Evolutionary conservation across 1,284 basidiomycete genomes (phyloP), one percentile per base, ranked within the genome.

Genomic region (Lentinula novae-zelandiae): DNA sequence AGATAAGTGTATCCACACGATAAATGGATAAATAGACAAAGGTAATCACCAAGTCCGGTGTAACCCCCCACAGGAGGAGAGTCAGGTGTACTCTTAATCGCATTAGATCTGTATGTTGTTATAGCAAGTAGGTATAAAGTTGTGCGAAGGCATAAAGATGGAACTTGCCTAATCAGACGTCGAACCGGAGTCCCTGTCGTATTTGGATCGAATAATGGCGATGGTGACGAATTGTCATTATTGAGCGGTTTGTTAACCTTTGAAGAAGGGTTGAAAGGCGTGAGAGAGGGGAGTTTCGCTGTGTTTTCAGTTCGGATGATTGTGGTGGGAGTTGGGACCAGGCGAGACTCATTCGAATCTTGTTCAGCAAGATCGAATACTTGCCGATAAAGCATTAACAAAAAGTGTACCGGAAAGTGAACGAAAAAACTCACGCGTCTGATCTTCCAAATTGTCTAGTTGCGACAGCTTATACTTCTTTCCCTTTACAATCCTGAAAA

Each of bases 381-480:
- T 59, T 27, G 8, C 10, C 39, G 9, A 51, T n/a, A 2, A 33
- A 52, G 0, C 15, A 17, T n/a, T 6, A 10, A n/a, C 51, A 0
- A 17, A 44, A 48, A 27, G 27, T 3, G 46, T 10, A 39, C 3
- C 5, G 1, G 52, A 17, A 44, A 53, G n/a, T 13, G 12, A 48
- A 36, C 5, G 27, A 22, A 8, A 44, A 50, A 12, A 63, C 58
- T 44, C 54, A 63, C 58, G n/a, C 10, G 33, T 44, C 10, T 49
- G 42, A 54, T 60, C 58, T 13, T 48, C 34, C 55, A 39, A 8
- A 13, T 2, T 51, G 4, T 20, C 53, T 54, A 57, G 13, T 27
- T 38, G 22, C 13, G 44, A 20, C 3, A 60, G 31, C 27, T 52
- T 50, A 7, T 62, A 51, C n/a, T 46, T 31, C 36, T 59, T 56